A percentile compares a stretch with the other conserved stretches of the same genome.
phyloP scores from a whole-genome alignment of 108 stramenopile genomes.

The Skeletonema grethae region DNA sequence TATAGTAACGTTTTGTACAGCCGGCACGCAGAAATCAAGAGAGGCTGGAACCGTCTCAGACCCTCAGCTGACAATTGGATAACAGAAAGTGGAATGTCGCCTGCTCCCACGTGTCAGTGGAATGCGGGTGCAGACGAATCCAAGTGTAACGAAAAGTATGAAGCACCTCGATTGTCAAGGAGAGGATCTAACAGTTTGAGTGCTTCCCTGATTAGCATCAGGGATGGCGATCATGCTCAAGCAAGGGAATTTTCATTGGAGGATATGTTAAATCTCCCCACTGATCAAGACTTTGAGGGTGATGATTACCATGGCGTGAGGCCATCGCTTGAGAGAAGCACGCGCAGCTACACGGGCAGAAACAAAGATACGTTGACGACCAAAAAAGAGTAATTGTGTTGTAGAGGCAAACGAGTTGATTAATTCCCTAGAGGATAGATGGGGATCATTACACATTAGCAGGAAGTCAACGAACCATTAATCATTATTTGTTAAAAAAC shows the following conservation, averaged over 20 bases:
- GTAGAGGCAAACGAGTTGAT: neutral
- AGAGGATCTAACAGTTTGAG: too few species aligned
- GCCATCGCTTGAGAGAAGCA: neutral
- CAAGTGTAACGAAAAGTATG: neutral
- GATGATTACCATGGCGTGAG: neutral
- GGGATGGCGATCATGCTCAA: neutral
- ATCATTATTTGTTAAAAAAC: neutral
- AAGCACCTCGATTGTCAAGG: neutral
- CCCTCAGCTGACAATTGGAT: neutral
- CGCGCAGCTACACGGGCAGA: neutral
- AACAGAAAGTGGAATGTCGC: neutral
- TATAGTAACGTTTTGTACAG: conserved; percentile 14
- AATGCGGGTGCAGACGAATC: conserved; percentile 1
- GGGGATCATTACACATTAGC: too few species aligned
- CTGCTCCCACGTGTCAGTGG: conserved; percentile 14
- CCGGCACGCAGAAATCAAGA: neutral
- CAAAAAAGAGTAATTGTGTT: neutral
- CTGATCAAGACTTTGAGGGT: neutral
- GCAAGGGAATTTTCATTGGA: neutral
- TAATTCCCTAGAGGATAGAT: neutral
- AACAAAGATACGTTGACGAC: neutral
- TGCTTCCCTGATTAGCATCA: neutral
- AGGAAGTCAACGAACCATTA: neutral
- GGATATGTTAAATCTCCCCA: neutral
- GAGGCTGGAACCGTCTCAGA: neutral